A percentile compares a stretch with the other conserved stretches of the same genome.
Evolutionary conservation across 768 basidiomycete genomes (phyloP).

Genomic region (Suillus weaverae): DNA sequence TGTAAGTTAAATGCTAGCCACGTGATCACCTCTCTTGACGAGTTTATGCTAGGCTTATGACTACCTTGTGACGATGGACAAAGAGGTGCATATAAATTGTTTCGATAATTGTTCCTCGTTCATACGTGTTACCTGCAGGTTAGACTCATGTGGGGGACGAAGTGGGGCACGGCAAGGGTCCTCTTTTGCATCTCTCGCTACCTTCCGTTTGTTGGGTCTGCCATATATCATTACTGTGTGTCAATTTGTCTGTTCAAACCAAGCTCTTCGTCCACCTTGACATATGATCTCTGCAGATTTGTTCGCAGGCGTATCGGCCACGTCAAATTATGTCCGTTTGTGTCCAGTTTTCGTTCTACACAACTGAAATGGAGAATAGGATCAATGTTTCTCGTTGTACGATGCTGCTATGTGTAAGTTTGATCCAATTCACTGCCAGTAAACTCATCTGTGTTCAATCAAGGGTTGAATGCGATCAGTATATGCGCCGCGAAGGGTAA

Average conservation of each 20-base stretch:
- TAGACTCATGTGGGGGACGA: constrained; percentile 4
- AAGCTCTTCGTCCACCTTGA: not conserved
- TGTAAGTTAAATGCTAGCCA: not conserved
- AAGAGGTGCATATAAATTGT: not conserved
- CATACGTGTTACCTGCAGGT: constrained; percentile 1
- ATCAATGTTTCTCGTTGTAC: not conserved
- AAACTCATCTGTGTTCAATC: not conserved
- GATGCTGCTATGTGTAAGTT: constrained; percentile 1
- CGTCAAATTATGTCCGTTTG: not conserved
- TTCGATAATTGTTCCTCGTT: not conserved
- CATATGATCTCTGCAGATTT: not conserved
- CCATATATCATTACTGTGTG: constrained; percentile 6
- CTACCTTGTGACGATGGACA: not conserved
- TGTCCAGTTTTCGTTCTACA: not conserved
- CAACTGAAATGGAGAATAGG: not conserved
- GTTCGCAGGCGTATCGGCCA: not conserved
- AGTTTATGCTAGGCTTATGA: constrained; percentile 4
- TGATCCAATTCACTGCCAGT: not conserved
- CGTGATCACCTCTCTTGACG: not conserved
- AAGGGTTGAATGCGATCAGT: constrained; percentile 7
- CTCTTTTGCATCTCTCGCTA: constrained; percentile 8
- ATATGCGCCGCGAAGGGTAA: constrained; percentile 11
- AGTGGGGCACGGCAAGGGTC: constrained; percentile 1
- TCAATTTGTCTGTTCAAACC: not conserved
- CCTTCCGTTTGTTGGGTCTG: constrained; percentile 4